Evolutionary conservation across 2,329 filamentous ascomycete genomes (phyloP).

Genomic region (Rhexocercosporidium sp.): DNA sequence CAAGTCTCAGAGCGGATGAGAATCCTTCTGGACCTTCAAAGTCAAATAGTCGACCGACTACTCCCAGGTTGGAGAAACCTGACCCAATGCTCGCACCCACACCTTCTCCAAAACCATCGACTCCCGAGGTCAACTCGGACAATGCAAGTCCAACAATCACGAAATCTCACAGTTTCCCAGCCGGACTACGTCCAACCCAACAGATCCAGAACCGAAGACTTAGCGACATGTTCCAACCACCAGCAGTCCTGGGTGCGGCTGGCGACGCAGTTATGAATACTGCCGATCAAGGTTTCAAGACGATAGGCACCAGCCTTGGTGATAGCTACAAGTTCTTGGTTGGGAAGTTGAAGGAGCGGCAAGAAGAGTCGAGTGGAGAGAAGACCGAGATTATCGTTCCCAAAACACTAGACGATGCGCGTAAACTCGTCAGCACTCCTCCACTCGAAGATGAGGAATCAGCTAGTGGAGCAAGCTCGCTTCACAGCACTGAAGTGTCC

Average conservation of each 20-base stretch:
- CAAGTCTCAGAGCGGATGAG: conserved; percentile 84
- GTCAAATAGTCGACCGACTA: conserved; percentile 53
- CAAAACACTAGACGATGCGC: conserved; percentile 90
- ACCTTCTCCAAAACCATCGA: conserved; percentile 39
- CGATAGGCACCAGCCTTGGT: conserved; percentile 86
- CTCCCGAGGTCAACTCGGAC: conserved; percentile 31
- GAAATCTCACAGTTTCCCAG: conserved; percentile 37
- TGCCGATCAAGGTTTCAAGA: conserved; percentile 91
- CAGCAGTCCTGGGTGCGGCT: conserved; percentile 79
- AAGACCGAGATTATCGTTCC: conserved; percentile 67
- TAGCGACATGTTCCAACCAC: conserved; percentile 85
- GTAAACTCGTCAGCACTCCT: conserved; percentile 82
- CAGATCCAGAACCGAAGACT: conserved; percentile 73
- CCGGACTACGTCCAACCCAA: conserved; percentile 38
- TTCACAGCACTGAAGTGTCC: conserved; percentile 47
- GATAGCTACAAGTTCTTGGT: conserved; percentile 94
- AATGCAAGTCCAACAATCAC: conserved; percentile 43
- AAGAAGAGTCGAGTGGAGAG: conserved; percentile 51
- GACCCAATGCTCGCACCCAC: conserved; percentile 37
- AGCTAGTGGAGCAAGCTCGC: conserved; percentile 55
- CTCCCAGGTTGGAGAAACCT: conserved; percentile 45
- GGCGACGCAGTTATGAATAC: conserved; percentile 85
- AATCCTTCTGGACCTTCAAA: conserved; percentile 70
- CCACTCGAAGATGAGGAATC: conserved; percentile 51
- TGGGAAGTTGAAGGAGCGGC: conserved; percentile 80